Percentiles rank a stretch among this genome's conserved stretches.
These are phyloP conservation scores for Proliferodiscus dingleyae DNA, from an alignment of 2,329 filamentous ascomycete species.

Conservation along the genomic window DNA sequence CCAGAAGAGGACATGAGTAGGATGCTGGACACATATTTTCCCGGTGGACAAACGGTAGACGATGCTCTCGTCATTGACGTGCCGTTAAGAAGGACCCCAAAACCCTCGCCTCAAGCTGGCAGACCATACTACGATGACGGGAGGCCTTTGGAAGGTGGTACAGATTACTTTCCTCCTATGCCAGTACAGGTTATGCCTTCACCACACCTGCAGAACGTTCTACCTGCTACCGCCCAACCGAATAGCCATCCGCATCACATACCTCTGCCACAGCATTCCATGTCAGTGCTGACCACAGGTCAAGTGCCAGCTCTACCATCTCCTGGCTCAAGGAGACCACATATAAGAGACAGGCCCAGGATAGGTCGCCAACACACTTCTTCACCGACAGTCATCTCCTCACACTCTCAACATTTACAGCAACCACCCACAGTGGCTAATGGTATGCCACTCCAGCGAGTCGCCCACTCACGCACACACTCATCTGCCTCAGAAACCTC, in stretches of 20 bases:
- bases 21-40: constrained; percentile 77
- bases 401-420: constrained; percentile 12
- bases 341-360: constrained; percentile 55
- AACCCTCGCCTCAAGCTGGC: constrained; percentile 64
- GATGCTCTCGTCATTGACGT: constrained; percentile 91
- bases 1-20: constrained; percentile 81
- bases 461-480: constrained; percentile 52
- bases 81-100: constrained; percentile 69
- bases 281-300: constrained; percentile 75
- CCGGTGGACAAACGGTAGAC: constrained; percentile 79
- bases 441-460: constrained; percentile 33
- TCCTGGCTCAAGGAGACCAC: constrained; percentile 63
- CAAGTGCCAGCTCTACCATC: constrained; percentile 78
- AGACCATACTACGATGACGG: constrained; percentile 54
- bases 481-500: constrained; percentile 48
- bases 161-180: constrained; percentile 81
- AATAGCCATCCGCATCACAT: constrained; percentile 16
- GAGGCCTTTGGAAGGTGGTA: constrained; percentile 62
- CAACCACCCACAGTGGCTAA: constrained; percentile 17
- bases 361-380: constrained; percentile 70
- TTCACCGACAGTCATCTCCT: constrained; percentile 65
- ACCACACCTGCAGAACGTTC: constrained; percentile 27
- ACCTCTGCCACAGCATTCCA: constrained; percentile 52
- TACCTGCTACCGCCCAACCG: constrained; percentile 25
- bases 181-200: constrained; percentile 34